phyloP scores from a whole-genome alignment of 1,139 yeast genomes.

The Yamadazyma aaseri region DNA sequence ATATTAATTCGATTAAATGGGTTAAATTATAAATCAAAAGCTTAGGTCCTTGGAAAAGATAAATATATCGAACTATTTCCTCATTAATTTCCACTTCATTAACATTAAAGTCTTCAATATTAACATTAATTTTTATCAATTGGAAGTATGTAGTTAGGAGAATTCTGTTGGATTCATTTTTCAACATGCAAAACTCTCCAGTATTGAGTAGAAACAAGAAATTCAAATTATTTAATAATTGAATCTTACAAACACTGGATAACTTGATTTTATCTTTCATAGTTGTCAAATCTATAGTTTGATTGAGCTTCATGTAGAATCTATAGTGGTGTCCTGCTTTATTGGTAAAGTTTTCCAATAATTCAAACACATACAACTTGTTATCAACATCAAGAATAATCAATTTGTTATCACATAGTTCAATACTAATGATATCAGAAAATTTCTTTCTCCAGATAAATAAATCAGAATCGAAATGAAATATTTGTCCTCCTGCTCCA shows the following conservation, averaged over 20 bases:
- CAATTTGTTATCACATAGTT: slow-evolving; percentile 19
- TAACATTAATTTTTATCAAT: slow-evolving; percentile 29
- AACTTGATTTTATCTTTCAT: slow-evolving; percentile 28
- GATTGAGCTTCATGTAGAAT: slow-evolving; percentile 31
- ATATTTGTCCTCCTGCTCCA: slow-evolving; percentile 36
- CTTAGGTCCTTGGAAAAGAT: slow-evolving; percentile 30
- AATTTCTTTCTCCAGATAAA: slow-evolving; percentile 43
- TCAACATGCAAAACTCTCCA: slow-evolving; percentile 41
- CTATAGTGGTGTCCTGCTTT: slow-evolving; percentile 25
- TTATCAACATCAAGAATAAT: slow-evolving; percentile 30
- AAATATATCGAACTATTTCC: slow-evolving; percentile 19
- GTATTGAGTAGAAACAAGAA: slow-evolving; percentile 35
- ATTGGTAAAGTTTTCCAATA: slow-evolving; percentile 14
- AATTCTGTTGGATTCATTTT: slow-evolving; percentile 27
- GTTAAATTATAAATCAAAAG: slow-evolving; percentile 31
- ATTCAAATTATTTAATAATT: slow-evolving; percentile 30
- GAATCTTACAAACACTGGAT: slow-evolving; percentile 23
- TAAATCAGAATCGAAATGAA: slow-evolving; percentile 38
- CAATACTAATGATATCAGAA: slow-evolving; percentile 25
- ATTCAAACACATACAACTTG: slow-evolving; percentile 32
- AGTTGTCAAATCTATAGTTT: slow-evolving; percentile 37
- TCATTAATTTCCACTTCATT: slow-evolving; percentile 20
- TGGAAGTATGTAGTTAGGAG: slow-evolving; percentile 34
- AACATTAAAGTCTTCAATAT: slow-evolving; percentile 35
- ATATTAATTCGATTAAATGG: slow-evolving; percentile 28